Conservation (phyloP, 257 asterid genomes). For the Catharanthus roseus region DNA sequence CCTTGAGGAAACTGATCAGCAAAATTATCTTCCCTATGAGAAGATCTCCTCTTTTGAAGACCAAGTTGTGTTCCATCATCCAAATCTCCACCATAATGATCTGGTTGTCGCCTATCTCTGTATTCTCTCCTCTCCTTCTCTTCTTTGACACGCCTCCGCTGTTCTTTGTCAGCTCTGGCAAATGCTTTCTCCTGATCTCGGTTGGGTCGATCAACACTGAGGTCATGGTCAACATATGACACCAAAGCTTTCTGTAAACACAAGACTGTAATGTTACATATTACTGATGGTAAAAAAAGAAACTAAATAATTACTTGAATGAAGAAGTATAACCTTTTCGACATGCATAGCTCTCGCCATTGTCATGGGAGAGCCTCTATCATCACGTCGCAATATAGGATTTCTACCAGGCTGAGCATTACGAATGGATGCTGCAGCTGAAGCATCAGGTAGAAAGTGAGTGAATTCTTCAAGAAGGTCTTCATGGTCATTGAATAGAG, state of each 20-base stretch:
- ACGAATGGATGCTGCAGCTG: conserved; percentile 52
- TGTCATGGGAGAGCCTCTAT: conserved; percentile 51
- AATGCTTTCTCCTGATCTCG: conserved; percentile 27
- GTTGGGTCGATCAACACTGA: conserved; percentile 35
- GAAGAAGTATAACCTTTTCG: conserved; percentile 56
- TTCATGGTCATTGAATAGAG: conserved; percentile 69
- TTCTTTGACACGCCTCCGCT: conserved; percentile 41
- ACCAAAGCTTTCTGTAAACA: conserved; percentile 51
- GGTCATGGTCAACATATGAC: conserved; percentile 41
- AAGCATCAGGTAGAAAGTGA: conserved; percentile 77
- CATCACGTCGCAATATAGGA: conserved; percentile 42
- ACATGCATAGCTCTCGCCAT: conserved; percentile 34
- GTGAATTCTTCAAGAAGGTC: conserved; percentile 94
- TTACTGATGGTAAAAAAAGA: conserved; percentile 17
- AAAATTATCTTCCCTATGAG: conserved; percentile 37
- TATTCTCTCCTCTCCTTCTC: conserved; percentile 44
- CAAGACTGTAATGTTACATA: conserved; percentile 16
- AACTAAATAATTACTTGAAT: conserved; percentile 15
- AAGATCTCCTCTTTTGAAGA: conserved; percentile 43
- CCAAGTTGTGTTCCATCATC: conserved; percentile 22
- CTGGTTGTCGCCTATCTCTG: conserved; percentile 43
- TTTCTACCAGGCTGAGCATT: conserved; percentile 44
- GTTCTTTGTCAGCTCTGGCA: conserved; percentile 33
- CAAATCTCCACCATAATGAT: conserved; percentile 36
- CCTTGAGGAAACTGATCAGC: conserved; percentile 56